Conservation (phyloP, 768 basidiomycete species). For the Rhodotorula graminis region DNA sequence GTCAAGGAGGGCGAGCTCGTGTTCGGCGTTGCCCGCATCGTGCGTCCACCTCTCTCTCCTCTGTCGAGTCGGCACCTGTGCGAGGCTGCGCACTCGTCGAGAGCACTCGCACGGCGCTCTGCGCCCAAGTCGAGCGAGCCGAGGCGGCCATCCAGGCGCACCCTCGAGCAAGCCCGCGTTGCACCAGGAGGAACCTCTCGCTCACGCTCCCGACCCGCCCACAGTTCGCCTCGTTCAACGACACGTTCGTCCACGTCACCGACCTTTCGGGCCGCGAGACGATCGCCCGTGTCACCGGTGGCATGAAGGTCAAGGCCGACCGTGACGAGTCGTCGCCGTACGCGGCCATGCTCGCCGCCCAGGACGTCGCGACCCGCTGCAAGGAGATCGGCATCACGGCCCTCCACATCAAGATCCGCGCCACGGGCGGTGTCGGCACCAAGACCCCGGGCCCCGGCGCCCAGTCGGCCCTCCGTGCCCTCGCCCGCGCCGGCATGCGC, state of each 20-base stretch:
- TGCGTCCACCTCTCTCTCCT: neutral
- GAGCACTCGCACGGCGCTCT: too few relatives aligned
- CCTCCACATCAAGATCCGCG: slow-evolving; percentile 97
- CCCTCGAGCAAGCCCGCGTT: too few relatives aligned
- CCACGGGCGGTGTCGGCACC: slow-evolving; percentile 94
- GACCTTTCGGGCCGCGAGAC: slow-evolving; percentile 99
- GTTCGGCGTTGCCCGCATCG: slow-evolving; percentile 98
- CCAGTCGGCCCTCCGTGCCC: slow-evolving; percentile 93
- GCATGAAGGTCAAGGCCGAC: slow-evolving; percentile 99
- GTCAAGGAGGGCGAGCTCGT: slow-evolving; percentile 94
- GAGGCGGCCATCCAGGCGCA: too few relatives aligned
- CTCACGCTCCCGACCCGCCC: neutral
- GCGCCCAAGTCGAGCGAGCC: too few relatives aligned
- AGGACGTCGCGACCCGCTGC: slow-evolving; percentile 88
- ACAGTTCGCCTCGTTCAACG: slow-evolving; percentile 86
- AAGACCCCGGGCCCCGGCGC: slow-evolving; percentile 99
- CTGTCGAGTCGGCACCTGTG: too few relatives aligned
- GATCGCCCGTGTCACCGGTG: slow-evolving; percentile 96
- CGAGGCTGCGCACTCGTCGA: too few relatives aligned
- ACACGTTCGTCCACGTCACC: slow-evolving; percentile 98
- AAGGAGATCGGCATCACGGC: slow-evolving; percentile 98
- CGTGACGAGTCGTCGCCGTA: slow-evolving; percentile 87
- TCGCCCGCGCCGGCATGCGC: slow-evolving; percentile 95
- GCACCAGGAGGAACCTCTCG: neutral
- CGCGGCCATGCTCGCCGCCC: slow-evolving; percentile 36